Percentiles rank a stretch among this genome's conserved stretches.
Evolutionary conservation across 305 asterid species (phyloP).

Genomic region (Rubia peregrina): DNA sequence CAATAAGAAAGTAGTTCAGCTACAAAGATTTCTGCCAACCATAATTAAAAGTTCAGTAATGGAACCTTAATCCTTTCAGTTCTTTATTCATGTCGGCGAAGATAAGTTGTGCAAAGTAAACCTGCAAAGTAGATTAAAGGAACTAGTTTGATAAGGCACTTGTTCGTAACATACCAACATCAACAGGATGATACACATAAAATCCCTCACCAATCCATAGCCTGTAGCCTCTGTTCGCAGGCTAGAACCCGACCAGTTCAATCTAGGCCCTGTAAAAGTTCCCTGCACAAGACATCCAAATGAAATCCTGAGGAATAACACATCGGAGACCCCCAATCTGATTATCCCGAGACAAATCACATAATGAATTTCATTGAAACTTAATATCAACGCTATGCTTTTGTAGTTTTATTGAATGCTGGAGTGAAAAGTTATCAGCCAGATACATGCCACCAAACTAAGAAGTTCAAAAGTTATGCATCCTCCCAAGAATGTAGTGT

Average conservation of each 20-base stretch:
- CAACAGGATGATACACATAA: conserved; percentile 14
- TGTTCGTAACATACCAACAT: neutral
- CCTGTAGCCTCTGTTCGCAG: conserved; percentile 99
- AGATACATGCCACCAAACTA: neutral
- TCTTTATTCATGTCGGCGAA: conserved; percentile 99
- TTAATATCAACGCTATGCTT: neutral
- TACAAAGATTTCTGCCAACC: neutral
- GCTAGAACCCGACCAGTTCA: conserved; percentile 96
- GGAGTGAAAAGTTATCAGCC: neutral
- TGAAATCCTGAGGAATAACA: conserved; percentile 13
- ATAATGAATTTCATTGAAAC: neutral
- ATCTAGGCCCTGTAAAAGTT: conserved; percentile 94
- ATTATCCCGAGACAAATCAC: neutral
- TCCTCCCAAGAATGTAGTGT: neutral
- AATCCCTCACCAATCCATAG: conserved; percentile 75
- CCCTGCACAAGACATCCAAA: conserved; percentile 50
- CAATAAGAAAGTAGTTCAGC: conserved; percentile 4
- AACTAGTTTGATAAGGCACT: conserved; percentile 15
- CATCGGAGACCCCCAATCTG: neutral
- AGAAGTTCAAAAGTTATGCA: neutral
- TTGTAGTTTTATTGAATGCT: neutral
- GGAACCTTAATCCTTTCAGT: conserved; percentile 91
- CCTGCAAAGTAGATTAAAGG: conserved; percentile 46
- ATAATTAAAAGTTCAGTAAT: conserved; percentile 14
- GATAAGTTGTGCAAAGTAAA: conserved; percentile 89